Base-by-base conservation (phyloP, 2,329 filamentous ascomycete species). In the Ophiobolus disseminans region DNA sequence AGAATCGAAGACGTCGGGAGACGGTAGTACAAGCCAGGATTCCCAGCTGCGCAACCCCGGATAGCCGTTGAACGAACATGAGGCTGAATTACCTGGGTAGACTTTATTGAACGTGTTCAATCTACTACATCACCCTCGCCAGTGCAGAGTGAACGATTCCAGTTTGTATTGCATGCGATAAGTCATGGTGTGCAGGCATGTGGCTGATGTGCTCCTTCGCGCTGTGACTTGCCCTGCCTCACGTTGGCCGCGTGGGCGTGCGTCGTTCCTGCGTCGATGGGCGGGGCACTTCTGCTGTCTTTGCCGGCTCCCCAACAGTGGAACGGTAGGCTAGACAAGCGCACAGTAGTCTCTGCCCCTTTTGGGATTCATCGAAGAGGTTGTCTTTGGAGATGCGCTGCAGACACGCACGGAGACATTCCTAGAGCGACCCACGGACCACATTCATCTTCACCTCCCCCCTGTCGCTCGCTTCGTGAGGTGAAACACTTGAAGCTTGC, bases 401-500 rank as follows among this genome's bases (percentile, higher is more conserved):
- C 13, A 11, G 10, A 28, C 9, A 19, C 10, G 37, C 37, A 39
- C 39, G 39, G 47, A 51, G 39, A 38, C 26, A 4, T 17, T 22
- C 35, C 35, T 22, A 13, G 19, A 26, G 23, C 23, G 28, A 45
- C 34, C 19, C 45, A 38, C 31, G 21, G 30, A 23, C 22, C 32
- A 41, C 39, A 28, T 30, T 11, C 28, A 11, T 20, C 13, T 5
- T 28, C 20, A 21, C 40, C 25, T 25, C 11, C 39, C 39, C 16
- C 43, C 26, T 21, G 38, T 32, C 32, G 40, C 22, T 40, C 39
- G 36, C 28, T 37, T 32, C 20, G 50, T 40, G 40, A 46, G 9
- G 38, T 57, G 51, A 57, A 51, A 51, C 52, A 41, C 45, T 16
- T 28, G 31, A 22, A 32, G 26, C 37, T 35, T 40, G 40, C 40